Evolutionary conservation across 768 basidiomycete genomes (phyloP), one percentile per base, ranked within the genome.

Genomic region (Trametes cinnabarina): DNA sequence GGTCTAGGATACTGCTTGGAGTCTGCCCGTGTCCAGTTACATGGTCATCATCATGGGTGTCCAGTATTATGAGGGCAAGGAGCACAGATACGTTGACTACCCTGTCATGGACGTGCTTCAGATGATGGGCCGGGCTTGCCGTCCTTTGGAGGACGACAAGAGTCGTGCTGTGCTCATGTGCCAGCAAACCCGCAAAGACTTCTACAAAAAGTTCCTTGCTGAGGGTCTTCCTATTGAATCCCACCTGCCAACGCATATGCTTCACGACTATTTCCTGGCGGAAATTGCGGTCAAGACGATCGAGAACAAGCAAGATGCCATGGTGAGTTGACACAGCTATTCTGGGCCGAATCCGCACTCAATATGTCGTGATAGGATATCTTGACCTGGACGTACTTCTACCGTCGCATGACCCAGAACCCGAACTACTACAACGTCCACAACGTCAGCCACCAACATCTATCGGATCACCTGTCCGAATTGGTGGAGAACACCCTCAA

Each of bases 11-110:
- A 94, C 92, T 0, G 92, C 94, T 0, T 99, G 97, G 97, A 93
- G 86, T 67, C 78, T 99, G 7, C 95, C 97, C 0, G 86, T 97
- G 17, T 85, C 93, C 0, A 87, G 92, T 57, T 95, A 97, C 73
- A 97, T 98, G 93, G 95, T 98, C 41, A 87, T 99, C 70, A 93
- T 99, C 65, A 98, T 98, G 95, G 96, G 96, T n/a, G 94, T 98
- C 0, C 97, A 99, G 68, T 88, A 74, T 58, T 98, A 90, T 65
- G 95, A 98, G 71, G 96, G 96, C 68, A 92, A 94, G 73, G 97
- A 99, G 66, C 97, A 98, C 69, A 90, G 97, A 43, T 99, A 99
- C 64, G 81, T 95, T 63, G 97, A 98, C 72, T 98, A 98, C 69
- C 94, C 96, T 3, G 94, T 99, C 57, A 96, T 96, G 82, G 96